Percentiles rank a stretch among this genome's conserved stretches.
Conservation (phyloP, 768 basidiomycete species). For the Boletus tylopilopsis region DNA sequence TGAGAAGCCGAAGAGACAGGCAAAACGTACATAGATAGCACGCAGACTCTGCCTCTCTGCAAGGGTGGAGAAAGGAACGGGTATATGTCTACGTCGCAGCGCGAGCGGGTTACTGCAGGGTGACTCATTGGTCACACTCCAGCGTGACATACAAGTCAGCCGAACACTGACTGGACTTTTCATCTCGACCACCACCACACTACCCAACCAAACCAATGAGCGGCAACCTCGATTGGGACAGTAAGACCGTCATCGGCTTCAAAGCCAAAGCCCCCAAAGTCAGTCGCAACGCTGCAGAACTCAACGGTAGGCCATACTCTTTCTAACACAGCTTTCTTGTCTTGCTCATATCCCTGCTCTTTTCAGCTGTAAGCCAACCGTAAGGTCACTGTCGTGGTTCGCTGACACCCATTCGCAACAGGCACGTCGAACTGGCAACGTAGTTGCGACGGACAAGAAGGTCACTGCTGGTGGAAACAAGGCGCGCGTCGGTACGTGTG, state of each 20-base stretch:
- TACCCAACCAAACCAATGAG: constrained; percentile 31
- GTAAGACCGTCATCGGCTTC: constrained; percentile 66
- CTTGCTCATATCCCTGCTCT: constrained; percentile 12
- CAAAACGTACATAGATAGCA: too few species aligned
- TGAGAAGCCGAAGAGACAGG: too few species aligned
- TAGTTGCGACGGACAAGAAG: constrained; percentile 84
- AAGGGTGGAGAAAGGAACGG: too few species aligned
- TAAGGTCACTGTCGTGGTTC: neutral
- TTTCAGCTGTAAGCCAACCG: constrained; percentile 48
- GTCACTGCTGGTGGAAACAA: constrained; percentile 67
- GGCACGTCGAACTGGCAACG: constrained; percentile 74
- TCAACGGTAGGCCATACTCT: constrained; percentile 40
- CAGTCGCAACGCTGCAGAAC: constrained; percentile 55
- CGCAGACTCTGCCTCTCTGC: too few species aligned
- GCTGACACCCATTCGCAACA: constrained; percentile 26
- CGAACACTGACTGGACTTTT: too few species aligned
- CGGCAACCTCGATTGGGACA: constrained; percentile 64
- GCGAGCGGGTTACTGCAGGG: too few species aligned
- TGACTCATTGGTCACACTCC: too few species aligned
- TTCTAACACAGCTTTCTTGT: neutral
- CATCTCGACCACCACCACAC: constrained; percentile 16
- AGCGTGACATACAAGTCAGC: too few species aligned
- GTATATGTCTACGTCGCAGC: too few species aligned
- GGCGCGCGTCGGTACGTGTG: constrained; percentile 58
- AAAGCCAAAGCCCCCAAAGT: constrained; percentile 63